Evolutionary conservation across 257 asterid species (phyloP).

Genomic region (Ligustrum vulgare): DNA sequence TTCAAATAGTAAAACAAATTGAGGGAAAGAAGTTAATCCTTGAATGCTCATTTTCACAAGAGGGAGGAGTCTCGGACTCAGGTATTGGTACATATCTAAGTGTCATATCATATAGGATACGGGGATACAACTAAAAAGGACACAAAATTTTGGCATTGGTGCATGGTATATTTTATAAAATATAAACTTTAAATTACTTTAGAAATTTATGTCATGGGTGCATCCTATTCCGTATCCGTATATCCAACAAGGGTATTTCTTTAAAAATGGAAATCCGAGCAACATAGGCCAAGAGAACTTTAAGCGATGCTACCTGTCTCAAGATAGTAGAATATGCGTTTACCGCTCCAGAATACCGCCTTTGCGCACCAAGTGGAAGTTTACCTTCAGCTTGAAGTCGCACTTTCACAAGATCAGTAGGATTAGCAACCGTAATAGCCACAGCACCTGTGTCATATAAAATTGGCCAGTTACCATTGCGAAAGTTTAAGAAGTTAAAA

Average conservation of each 20-base stretch:
- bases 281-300: too few species aligned
- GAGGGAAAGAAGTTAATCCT: too few species aligned
- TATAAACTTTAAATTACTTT: too few species aligned
- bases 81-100: too few species aligned
- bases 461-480: slow-evolving; percentile 14
- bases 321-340: slow-evolving; percentile 87
- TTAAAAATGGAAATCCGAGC: too few species aligned
- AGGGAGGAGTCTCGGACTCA: not conserved
- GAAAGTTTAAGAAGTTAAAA: slow-evolving; percentile 13
- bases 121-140: too few species aligned
- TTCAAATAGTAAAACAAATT: not conserved
- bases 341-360: slow-evolving; percentile 91
- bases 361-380: slow-evolving; percentile 83
- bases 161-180: too few species aligned
- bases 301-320: slow-evolving; percentile 52
- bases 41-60: slow-evolving; percentile 5
- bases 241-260: too few species aligned
- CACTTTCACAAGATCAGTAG: slow-evolving; percentile 97
- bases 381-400: slow-evolving; percentile 97
- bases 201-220: too few species aligned
- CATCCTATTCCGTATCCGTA: too few species aligned
- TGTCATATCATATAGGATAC: too few species aligned
- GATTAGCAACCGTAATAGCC: slow-evolving; percentile 79
- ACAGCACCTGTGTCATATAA: slow-evolving; percentile 61
- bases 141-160: too few species aligned